Evolutionary conservation across 116 monocot species (phyloP).

Genomic region (Papilionanthe hybrid): DNA sequence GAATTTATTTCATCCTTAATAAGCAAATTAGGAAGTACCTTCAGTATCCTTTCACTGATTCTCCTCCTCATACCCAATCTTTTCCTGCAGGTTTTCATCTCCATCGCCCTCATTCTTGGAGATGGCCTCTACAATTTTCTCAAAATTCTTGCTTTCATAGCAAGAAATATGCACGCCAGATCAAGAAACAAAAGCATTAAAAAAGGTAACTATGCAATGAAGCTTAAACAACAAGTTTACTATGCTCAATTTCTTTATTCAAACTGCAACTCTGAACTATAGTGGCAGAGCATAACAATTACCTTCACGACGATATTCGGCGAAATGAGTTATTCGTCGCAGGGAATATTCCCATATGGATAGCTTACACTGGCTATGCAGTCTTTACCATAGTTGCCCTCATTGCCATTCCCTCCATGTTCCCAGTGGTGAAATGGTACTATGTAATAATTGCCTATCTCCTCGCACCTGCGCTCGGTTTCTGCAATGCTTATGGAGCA

Average conservation of each 20-base stretch:
- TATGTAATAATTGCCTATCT: conserved; percentile 48
- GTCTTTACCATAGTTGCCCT: conserved; percentile 37
- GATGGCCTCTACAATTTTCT: conserved; percentile 57
- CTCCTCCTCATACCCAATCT: conserved; percentile 2
- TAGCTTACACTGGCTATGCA: conserved; percentile 42
- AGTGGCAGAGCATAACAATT: conserved; percentile 12
- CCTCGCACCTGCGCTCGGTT: conserved; percentile 57
- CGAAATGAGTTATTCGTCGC: conserved; percentile 36
- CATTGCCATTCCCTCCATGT: conserved; percentile 50
- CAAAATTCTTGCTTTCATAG: conserved; percentile 44
- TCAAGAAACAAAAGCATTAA: conserved; percentile 19
- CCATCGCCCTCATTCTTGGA: conserved; percentile 51
- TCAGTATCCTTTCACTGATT: not conserved
- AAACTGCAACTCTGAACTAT: not conserved
- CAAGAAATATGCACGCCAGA: conserved; percentile 30
- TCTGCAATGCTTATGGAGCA: conserved; percentile 77
- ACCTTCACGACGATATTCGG: conserved; percentile 25
- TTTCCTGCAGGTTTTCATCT: conserved; percentile 41
- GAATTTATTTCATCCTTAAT: not conserved
- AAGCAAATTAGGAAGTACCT: not conserved
- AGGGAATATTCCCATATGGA: conserved; percentile 55
- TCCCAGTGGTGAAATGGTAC: conserved; percentile 60
- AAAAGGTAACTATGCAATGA: conserved; percentile 20
- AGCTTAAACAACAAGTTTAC: not conserved
- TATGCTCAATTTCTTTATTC: not conserved